phyloP scores from a whole-genome alignment of 2,329 filamentous ascomycete genomes.

The Shiraia sp. region DNA sequence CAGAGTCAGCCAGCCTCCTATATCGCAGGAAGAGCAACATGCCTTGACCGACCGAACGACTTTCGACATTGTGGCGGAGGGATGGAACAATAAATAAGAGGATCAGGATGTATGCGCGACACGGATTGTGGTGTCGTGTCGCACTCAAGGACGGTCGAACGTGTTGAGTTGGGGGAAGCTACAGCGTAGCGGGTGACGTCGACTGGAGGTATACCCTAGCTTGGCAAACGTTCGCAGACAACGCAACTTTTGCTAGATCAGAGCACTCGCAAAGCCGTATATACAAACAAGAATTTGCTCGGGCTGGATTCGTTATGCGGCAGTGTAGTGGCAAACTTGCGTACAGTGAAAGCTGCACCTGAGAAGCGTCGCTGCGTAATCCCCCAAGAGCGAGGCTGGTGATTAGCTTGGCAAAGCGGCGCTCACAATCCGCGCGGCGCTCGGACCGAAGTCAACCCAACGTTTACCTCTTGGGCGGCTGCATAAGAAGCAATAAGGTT shows the following conservation, averaged over 20 bases:
- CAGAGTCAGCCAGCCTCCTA: constrained; percentile 1
- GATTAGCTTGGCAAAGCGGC: constrained; percentile 6
- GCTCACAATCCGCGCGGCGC: too few species aligned
- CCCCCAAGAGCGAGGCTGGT: constrained; percentile 9
- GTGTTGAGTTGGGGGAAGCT: constrained; percentile 5
- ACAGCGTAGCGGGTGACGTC: constrained; percentile 8
- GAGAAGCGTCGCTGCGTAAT: constrained; percentile 5
- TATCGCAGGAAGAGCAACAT: neutral
- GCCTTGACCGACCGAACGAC: constrained; percentile 91
- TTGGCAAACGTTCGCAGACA: constrained; percentile 4
- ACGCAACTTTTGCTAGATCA: neutral
- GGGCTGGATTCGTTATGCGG: constrained; percentile 2
- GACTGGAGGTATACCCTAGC: constrained; percentile 1
- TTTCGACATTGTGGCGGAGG: constrained; percentile 75
- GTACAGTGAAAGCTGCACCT: neutral
- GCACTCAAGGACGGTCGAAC: constrained; percentile 1
- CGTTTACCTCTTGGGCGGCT: too few species aligned
- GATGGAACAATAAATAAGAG: constrained; percentile 2
- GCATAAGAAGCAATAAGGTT: too few species aligned
- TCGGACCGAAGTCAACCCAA: too few species aligned
- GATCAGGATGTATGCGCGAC: constrained; percentile 10
- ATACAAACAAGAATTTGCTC: neutral
- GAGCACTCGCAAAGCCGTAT: neutral
- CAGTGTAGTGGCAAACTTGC: constrained; percentile 5
- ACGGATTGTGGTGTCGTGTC: neutral